A percentile compares a stretch with the other conserved stretches of the same genome.
These are phyloP conservation scores for Oehlia diaphana DNA, from an alignment of 192 early-diverging fungal species.

Conservation along the genomic window DNA sequence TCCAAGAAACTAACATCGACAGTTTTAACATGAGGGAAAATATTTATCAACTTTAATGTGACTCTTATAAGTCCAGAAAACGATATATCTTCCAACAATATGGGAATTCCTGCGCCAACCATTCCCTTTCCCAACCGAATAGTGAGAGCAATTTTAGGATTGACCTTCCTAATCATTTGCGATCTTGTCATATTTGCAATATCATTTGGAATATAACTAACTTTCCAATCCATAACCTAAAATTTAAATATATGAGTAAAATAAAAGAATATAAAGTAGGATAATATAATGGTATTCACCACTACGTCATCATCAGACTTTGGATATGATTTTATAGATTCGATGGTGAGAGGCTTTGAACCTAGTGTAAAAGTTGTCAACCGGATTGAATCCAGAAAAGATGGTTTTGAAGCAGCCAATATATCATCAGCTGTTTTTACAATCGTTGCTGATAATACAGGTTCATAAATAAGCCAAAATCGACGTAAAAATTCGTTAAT, in stretches of 20 bases:
- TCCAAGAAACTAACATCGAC: constrained; percentile 85
- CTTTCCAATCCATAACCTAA: constrained; percentile 85
- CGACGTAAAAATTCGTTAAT: constrained; percentile 82
- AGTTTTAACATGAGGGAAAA: constrained; percentile 85
- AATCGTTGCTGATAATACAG: constrained; percentile 74
- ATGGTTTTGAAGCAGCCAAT: constrained; percentile 72
- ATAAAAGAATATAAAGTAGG: too few relatives aligned
- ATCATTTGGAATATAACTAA: constrained; percentile 85
- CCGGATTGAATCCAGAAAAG: constrained; percentile 77
- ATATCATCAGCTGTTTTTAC: constrained; percentile 71
- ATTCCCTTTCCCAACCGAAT: constrained; percentile 86
- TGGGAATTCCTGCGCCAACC: constrained; percentile 80
- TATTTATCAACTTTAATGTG: constrained; percentile 80
- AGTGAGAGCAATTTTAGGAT: constrained; percentile 85
- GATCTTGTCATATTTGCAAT: constrained; percentile 69
- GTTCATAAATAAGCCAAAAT: constrained; percentile 93
- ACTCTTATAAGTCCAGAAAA: constrained; percentile 77
- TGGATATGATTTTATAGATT: constrained; percentile 70
- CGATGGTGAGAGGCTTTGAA: constrained; percentile 72
- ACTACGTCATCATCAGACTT: constrained; percentile 73
- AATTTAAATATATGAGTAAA: neutral
- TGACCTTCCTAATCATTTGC: constrained; percentile 67
- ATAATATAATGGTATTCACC: constrained; percentile 35
- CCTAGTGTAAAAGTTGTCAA: constrained; percentile 77
- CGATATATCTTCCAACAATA: constrained; percentile 83